Evolutionary conservation across 352 stramenopile species (phyloP), one percentile per base, ranked within the genome.

Genomic region (Phytophthora capsici): DNA sequence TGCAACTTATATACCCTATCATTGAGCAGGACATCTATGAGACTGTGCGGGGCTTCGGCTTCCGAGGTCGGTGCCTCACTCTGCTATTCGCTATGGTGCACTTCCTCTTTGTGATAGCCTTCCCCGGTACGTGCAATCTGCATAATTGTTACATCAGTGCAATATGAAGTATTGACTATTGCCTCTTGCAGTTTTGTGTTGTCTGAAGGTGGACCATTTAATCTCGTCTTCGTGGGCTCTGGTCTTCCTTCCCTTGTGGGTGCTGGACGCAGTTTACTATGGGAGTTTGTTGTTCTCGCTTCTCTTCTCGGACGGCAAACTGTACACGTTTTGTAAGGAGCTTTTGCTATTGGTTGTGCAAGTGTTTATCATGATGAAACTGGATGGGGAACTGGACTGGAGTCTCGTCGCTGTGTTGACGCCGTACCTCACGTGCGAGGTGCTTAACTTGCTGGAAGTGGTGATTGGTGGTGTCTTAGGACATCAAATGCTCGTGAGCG

Each of bases 291-390:
- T 69, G 1, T 69, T 66, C 44, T 54, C 36, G 49, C 19, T 63
- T 6, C 2, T 72, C 10, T 76, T 72, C 43, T 55, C 47, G 30
- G 50, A 62, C 49, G 57, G 46, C 34, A 69, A 76, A 8, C 12
- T 63, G 16, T 77, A 70, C 44, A 23, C 28, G 0, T 65, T 71
- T 20, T 71, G 86, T 63, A 94, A 93, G 69, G 58, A 76, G 43
- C 46, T 92, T 41, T 64, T 92, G 38, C 75, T 93, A 19, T 58
- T 93, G 46, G 66, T 76, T 32, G 67, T 88, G 30, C 86, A 94
- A 75, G 78, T 93, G 49, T 89, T 91, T 28, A 63, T 92, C 23
- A 81, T 75, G n/a, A 80, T 93, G 76, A 89, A 88, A 46, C 63
- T 93, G 44, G 86, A 94, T 69, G 60, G 66, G 60, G 70, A 75